Conservation (phyloP, 2,329 filamentous ascomycete genomes). For the Xylariaceae sp. region DNA sequence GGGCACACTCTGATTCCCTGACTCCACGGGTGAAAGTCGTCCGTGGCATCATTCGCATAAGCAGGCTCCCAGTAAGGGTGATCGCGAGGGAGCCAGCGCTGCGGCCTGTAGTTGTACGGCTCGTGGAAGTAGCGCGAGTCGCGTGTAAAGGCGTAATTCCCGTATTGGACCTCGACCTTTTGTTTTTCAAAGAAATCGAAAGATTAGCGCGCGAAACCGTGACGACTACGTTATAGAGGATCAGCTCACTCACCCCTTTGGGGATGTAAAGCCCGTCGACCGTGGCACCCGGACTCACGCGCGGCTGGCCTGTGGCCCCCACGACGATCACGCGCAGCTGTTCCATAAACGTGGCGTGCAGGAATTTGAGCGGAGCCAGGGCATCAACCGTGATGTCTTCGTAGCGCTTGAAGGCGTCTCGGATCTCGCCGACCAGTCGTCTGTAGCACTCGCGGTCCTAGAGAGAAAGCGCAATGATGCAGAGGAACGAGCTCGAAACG, state of each 20-base stretch:
- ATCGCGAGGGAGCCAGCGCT: conserved; percentile 20
- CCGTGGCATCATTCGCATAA: conserved; percentile 7
- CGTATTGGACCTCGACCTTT: conserved; percentile 9
- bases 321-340: conserved; percentile 21
- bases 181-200: too few species aligned
- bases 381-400: conserved; percentile 22
- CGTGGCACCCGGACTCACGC: conserved; percentile 28
- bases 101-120: conserved; percentile 8
- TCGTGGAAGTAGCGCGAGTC: conserved; percentile 13
- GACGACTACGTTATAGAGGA: background rate
- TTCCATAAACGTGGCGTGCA: conserved; percentile 27
- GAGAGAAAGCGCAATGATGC: too few species aligned
- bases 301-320: conserved; percentile 22
- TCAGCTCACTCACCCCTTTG: conserved; percentile 18
- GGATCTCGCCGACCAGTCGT: conserved; percentile 21
- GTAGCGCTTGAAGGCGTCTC: conserved; percentile 23
- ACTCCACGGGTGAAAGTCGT: conserved; percentile 20
- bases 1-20: conserved; percentile 16
- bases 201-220: too few species aligned
- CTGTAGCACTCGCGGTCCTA: conserved; percentile 2
- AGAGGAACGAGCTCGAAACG: too few species aligned
- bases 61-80: conserved; percentile 17
- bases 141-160: conserved; percentile 6
- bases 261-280: conserved; percentile 31
- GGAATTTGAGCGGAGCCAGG: conserved; percentile 18